Percentiles rank a stretch among this genome's conserved stretches.
Conservation (phyloP, 768 basidiomycete species). For the Naganishia vishniacii region DNA sequence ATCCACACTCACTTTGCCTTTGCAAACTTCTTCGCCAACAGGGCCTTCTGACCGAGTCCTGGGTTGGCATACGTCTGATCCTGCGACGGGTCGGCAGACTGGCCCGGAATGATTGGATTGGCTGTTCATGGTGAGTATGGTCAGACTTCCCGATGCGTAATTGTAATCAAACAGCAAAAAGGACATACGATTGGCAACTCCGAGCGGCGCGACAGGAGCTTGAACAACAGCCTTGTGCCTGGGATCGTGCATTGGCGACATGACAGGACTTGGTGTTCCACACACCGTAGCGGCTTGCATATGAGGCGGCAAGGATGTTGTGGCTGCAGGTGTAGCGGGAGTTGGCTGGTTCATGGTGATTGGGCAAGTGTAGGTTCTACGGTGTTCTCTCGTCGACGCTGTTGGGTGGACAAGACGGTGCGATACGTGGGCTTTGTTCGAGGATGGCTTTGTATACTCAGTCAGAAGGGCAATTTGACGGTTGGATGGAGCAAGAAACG, state of each 20-base stretch:
- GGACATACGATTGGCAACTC: conserved; percentile 45
- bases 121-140: too few relatives aligned
- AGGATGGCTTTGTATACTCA: too few relatives aligned
- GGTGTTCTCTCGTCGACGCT: too few relatives aligned
- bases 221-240: conserved; percentile 42
- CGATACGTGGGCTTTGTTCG: too few relatives aligned
- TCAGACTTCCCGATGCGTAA: too few relatives aligned
- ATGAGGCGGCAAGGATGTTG: conserved; percentile 16
- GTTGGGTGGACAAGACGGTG: too few relatives aligned
- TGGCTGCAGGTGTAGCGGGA: neutral
- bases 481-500: too few relatives aligned
- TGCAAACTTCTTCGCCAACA: conserved; percentile 88
- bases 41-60: conserved; percentile 74
- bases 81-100: conserved; percentile 32
- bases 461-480: too few relatives aligned
- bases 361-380: too few relatives aligned
- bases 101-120: conserved; percentile 44
- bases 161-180: too few relatives aligned
- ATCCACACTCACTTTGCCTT: conserved; percentile 65
- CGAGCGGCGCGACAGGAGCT: conserved; percentile 38
- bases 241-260: conserved; percentile 47
- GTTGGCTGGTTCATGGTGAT: neutral
- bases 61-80: conserved; percentile 25
- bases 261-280: conserved; percentile 25
- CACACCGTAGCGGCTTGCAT: neutral